A percentile compares a stretch with the other conserved stretches of the same genome.
These are phyloP conservation scores for Davidsoniella eucalypti DNA, from an alignment of 2,329 filamentous ascomycete genomes.

Conservation along the genomic window DNA sequence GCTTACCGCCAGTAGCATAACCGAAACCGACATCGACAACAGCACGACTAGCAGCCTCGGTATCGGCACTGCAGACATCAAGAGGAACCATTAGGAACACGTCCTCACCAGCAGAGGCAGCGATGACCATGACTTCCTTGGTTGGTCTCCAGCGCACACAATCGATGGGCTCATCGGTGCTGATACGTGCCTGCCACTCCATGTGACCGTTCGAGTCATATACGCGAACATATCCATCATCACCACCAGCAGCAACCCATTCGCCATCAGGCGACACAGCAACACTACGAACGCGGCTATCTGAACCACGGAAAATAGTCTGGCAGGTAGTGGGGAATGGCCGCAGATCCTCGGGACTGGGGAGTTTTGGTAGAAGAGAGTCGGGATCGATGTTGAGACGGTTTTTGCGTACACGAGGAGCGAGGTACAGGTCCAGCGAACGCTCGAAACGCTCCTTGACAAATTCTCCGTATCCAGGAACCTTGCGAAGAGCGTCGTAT, in stretches of 20 bases:
- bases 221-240: conserved; percentile 80
- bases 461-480: conserved; percentile 77
- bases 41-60: conserved; percentile 58
- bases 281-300: conserved; percentile 71
- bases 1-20: conserved; percentile 56
- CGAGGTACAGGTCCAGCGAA: conserved; percentile 87
- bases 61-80: conserved; percentile 52
- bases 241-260: conserved; percentile 80
- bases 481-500: conserved; percentile 71
- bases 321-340: conserved; percentile 88
- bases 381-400: conserved; percentile 93
- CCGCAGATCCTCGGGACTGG: conserved; percentile 80
- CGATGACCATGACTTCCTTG: conserved; percentile 63
- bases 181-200: conserved; percentile 69
- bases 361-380: conserved; percentile 81
- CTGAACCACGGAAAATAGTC: conserved; percentile 74
- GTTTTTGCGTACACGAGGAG: conserved; percentile 79
- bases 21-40: conserved; percentile 83
- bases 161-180: conserved; percentile 64
- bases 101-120: conserved; percentile 70
- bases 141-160: conserved; percentile 79
- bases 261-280: conserved; percentile 72
- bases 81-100: conserved; percentile 72
- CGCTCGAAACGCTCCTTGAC: conserved; percentile 94
- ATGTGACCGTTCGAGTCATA: conserved; percentile 87